These are phyloP conservation scores for Candida palmyrensis DNA, from an alignment of 805 yeast genomes.

Conservation along the genomic window DNA sequence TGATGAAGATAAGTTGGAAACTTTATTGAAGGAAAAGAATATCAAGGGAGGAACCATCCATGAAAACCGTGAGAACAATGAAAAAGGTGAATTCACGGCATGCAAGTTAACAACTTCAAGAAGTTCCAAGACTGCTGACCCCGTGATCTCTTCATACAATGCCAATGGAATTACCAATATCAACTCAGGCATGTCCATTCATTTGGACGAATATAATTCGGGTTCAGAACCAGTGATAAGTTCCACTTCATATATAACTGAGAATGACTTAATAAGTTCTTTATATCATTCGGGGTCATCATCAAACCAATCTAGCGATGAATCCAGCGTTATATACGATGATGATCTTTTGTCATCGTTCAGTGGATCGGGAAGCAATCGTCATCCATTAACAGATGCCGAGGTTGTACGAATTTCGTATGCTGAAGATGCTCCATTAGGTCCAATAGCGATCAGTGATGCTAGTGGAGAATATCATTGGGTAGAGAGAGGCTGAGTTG, in stretches of 20 bases:
- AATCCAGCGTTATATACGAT: slow-evolving; percentile 9
- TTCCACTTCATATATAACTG: slow-evolving; percentile 7
- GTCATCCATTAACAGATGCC: slow-evolving; percentile 16
- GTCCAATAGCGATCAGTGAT: slow-evolving; percentile 5
- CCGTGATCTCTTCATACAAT: too few species aligned
- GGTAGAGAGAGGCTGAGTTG: slow-evolving; percentile 1
- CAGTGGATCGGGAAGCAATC: slow-evolving; percentile 2
- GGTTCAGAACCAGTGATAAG: background rate
- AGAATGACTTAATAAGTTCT: slow-evolving; percentile 18
- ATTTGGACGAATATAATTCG: too few species aligned
- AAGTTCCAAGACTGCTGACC: too few species aligned
- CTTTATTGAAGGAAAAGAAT: slow-evolving; percentile 52
- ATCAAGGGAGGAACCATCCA: slow-evolving; percentile 53
- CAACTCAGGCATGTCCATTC: too few species aligned
- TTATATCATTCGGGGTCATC: slow-evolving; percentile 11
- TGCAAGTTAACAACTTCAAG: too few species aligned
- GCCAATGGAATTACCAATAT: too few species aligned
- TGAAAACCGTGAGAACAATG: slow-evolving; percentile 26
- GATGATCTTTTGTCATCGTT: slow-evolving; percentile 11
- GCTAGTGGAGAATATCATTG: slow-evolving; percentile 5
- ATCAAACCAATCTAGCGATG: slow-evolving; percentile 11
- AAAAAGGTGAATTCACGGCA: slow-evolving; percentile 4
- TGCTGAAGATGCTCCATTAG: background rate
- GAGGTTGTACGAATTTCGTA: slow-evolving; percentile 13
- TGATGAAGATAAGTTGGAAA: slow-evolving; percentile 53